These are phyloP conservation scores for Starmerella tilneyi DNA, from an alignment of 805 yeast genomes.

Conservation along the genomic window DNA sequence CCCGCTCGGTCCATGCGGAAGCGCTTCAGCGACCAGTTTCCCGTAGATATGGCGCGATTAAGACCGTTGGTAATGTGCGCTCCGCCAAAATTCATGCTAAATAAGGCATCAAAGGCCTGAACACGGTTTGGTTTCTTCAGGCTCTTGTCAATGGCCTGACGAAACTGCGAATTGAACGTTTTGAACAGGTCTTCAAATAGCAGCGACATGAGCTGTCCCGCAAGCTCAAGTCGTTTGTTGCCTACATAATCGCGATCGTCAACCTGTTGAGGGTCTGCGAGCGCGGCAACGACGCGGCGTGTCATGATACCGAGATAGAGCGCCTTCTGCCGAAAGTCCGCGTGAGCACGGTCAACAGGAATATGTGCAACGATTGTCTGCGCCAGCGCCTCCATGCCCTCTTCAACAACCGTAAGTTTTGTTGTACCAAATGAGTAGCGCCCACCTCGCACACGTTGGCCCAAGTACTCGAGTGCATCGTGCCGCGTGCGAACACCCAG, in stretches of 20 bases:
- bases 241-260: constrained; percentile 98
- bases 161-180: constrained; percentile 89
- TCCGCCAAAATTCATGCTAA: constrained; percentile 82
- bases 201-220: constrained; percentile 92
- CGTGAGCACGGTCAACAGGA: constrained; percentile 56
- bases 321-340: constrained; percentile 86
- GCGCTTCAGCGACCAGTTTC: constrained; percentile 97
- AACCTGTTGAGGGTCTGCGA: constrained; percentile 88
- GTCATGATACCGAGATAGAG: constrained; percentile 93
- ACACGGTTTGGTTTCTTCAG: constrained; percentile 90
- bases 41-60: constrained; percentile 94
- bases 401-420: constrained; percentile 69
- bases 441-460: constrained; percentile 84
- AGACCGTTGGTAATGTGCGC: constrained; percentile 88
- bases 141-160: constrained; percentile 86
- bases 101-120: constrained; percentile 85
- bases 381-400: constrained; percentile 84
- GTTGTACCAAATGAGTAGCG: constrained; percentile 36
- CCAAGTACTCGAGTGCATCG: constrained; percentile 86
- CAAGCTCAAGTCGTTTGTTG: constrained; percentile 90
- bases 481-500: constrained; percentile 80
- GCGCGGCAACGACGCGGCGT: constrained; percentile 88
- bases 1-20: constrained; percentile 99
- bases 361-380: constrained; percentile 94
- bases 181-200: constrained; percentile 94